Base-by-base conservation (phyloP, 2,329 filamentous ascomycete genomes). In the Amauroascus niger region DNA sequence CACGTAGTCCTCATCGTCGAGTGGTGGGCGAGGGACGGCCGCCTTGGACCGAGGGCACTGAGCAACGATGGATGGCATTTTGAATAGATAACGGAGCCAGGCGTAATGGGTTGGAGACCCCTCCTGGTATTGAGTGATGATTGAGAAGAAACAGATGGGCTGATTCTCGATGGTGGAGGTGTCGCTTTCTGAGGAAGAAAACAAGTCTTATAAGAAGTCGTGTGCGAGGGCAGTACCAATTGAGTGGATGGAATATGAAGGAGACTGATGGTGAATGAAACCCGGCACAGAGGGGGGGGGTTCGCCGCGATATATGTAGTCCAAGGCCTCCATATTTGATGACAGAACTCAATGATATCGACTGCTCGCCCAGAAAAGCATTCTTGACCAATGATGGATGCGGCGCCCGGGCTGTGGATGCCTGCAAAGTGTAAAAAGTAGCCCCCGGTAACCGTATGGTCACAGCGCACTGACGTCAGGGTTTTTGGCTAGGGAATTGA, bases 41-140 rank as follows among this genome's bases (percentile, higher is more conserved):
- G 6, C 51, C 39, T 53, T 60, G 51, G 20, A 52, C 53, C 39
- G 48, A 57, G 60, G 16, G 16, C n/a, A 9, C 18, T 32, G n/a
- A 61, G 58, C 58, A 46, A 55, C 35, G 48, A 57, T 18, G 20
- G 54, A 58, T 48, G 58, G 58, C 58, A 61, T 84, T 83, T 61
- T 90, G 54, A 44, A 33, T 1, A 26, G 16, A 22, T 24, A 33
- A 20, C 20, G 16, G 11, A 9, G 33, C 20, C 16, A 37, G 20
- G 14, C 13, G 7, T 16, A 18, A 13, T 24, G 4, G 39, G 39
- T 13, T 41, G 11, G 16, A 22, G 18, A n/a, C 2, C 8, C 13
- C n/a, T n/a, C n/a, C 13, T 35, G 32, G 32, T 6, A 11, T 35
- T 14, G 26, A 9, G 26, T 30, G 9, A 30, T 30, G 9, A 5